These are phyloP conservation scores for Fusarium citri DNA, from an alignment of 2,329 filamentous ascomycete genomes.

Conservation along the genomic window DNA sequence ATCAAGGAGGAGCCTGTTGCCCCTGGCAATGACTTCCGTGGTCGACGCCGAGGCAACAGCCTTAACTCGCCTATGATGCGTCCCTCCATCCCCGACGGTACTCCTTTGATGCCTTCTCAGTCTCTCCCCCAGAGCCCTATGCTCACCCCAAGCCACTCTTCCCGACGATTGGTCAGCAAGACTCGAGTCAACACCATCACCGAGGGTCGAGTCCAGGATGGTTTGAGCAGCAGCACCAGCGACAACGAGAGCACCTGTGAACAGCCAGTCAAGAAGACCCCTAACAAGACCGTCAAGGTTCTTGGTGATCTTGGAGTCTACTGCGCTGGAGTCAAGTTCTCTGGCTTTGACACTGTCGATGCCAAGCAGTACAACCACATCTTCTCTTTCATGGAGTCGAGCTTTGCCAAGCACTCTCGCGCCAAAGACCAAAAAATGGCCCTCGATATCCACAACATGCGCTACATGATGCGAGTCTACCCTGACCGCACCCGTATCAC, in stretches of 20 bases:
- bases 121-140: constrained; percentile 67
- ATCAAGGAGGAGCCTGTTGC: constrained; percentile 56
- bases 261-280: constrained; percentile 68
- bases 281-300: constrained; percentile 86
- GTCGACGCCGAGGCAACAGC: constrained; percentile 73
- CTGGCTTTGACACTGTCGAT: constrained; percentile 80
- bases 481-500: constrained; percentile 83
- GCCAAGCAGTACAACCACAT: constrained; percentile 94
- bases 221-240: constrained; percentile 73
- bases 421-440: constrained; percentile 80
- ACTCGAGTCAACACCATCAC: constrained; percentile 68
- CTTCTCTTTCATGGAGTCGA: constrained; percentile 92
- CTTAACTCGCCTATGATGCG: constrained; percentile 74
- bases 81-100: constrained; percentile 70
- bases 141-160: constrained; percentile 63
- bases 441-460: constrained; percentile 90
- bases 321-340: constrained; percentile 81
- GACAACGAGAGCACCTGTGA: constrained; percentile 80
- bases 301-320: constrained; percentile 89
- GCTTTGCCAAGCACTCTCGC: constrained; percentile 83
- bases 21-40: constrained; percentile 49
- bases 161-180: constrained; percentile 61
- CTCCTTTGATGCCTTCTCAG: constrained; percentile 60
- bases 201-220: constrained; percentile 66
- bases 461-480: constrained; percentile 93